Percentiles rank a stretch among this genome's conserved stretches.
phyloP scores from a whole-genome alignment of 805 yeast genomes.

The Candida ipomoeae region DNA sequence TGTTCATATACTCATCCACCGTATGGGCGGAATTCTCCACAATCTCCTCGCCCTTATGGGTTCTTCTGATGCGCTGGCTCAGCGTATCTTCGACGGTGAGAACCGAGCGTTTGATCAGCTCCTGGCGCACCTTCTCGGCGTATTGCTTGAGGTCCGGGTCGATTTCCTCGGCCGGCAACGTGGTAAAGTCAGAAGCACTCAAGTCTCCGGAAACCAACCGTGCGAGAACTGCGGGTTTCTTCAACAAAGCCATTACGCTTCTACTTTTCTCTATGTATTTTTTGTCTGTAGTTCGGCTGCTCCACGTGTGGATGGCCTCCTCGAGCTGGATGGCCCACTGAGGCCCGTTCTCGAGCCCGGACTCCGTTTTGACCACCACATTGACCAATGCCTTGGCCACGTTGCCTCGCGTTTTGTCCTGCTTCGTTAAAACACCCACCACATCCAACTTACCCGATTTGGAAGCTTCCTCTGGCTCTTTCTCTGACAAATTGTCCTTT shows the following conservation, averaged over 20 bases:
- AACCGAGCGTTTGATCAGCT: slow-evolving; percentile 64
- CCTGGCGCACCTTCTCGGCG: slow-evolving; percentile 67
- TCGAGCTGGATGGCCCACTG: slow-evolving; percentile 53
- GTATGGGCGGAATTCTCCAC: slow-evolving; percentile 44
- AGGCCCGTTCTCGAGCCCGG: slow-evolving; percentile 32
- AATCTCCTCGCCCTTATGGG: slow-evolving; percentile 88
- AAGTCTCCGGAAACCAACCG: slow-evolving; percentile 54
- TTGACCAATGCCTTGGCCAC: slow-evolving; percentile 50
- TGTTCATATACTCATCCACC: slow-evolving; percentile 24
- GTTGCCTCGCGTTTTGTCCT: slow-evolving; percentile 39
- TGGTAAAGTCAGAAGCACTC: slow-evolving; percentile 55
- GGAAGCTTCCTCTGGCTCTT: not conserved
- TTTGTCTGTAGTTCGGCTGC: slow-evolving; percentile 28
- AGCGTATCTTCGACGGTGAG: slow-evolving; percentile 51
- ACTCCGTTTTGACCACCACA: slow-evolving; percentile 40
- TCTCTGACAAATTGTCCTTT: not conserved
- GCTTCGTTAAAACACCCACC: not conserved
- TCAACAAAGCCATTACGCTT: slow-evolving; percentile 59
- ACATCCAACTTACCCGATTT: not conserved
- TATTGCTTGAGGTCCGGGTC: slow-evolving; percentile 70
- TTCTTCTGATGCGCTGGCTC: slow-evolving; percentile 63
- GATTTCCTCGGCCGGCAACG: slow-evolving; percentile 68
- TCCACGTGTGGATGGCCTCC: slow-evolving; percentile 39
- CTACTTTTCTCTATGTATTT: slow-evolving; percentile 67
- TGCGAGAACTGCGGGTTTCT: slow-evolving; percentile 52